Evolutionary conservation across 2,329 filamentous ascomycete genomes (phyloP).

Genomic region (Phaeomoniella chlamydospora): DNA sequence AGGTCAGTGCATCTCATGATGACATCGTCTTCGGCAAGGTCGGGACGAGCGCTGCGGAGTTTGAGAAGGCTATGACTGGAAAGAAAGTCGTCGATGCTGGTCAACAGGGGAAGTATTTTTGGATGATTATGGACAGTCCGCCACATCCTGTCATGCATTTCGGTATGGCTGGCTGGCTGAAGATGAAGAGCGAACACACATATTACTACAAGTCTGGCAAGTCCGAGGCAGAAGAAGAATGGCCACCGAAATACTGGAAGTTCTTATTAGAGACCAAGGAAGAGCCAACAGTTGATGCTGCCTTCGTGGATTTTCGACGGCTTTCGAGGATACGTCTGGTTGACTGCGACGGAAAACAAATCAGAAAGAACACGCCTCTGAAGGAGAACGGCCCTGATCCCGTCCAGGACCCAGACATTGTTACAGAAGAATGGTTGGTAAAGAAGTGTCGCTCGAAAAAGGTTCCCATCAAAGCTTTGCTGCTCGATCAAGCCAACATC

Average conservation of each 20-base stretch:
- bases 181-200: constrained; percentile 65
- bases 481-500: constrained; percentile 77
- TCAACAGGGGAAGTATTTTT: constrained; percentile 96
- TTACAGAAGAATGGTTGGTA: constrained; percentile 65
- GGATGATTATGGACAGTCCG: constrained; percentile 61
- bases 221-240: constrained; percentile 38
- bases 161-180: constrained; percentile 70
- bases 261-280: constrained; percentile 53
- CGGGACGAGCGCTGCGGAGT: constrained; percentile 61
- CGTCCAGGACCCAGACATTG: constrained; percentile 60
- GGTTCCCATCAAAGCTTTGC: constrained; percentile 75
- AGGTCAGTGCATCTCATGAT: constrained; percentile 62
- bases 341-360: constrained; percentile 61
- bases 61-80: constrained; percentile 58
- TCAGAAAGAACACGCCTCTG: constrained; percentile 62
- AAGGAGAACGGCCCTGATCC: constrained; percentile 92
- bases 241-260: constrained; percentile 87
- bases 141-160: constrained; percentile 86
- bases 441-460: constrained; percentile 58
- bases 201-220: constrained; percentile 61
- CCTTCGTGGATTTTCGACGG: constrained; percentile 72
- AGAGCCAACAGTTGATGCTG: constrained; percentile 47
- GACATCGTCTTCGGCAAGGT: constrained; percentile 80
- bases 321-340: constrained; percentile 70
- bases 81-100: constrained; percentile 59